Evolutionary conservation across 1,139 yeast genomes (phyloP).

Genomic region (Nadsonia commutata): DNA sequence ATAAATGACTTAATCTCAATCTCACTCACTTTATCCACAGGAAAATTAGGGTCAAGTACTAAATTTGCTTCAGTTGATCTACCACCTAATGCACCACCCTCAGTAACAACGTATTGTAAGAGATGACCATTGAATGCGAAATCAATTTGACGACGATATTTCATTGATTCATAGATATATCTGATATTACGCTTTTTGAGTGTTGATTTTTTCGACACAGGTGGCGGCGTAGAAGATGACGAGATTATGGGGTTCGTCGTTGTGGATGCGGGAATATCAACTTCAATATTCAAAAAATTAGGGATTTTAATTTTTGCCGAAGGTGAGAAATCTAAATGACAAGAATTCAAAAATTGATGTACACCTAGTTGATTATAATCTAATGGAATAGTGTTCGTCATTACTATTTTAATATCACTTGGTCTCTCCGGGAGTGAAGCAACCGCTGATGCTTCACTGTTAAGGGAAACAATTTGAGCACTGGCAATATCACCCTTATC

Average conservation of each 20-base stretch:
- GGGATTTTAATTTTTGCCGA: constrained; percentile 25
- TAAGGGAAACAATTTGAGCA: constrained; percentile 32
- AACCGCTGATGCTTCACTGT: constrained; percentile 30
- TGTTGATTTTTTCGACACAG: no score
- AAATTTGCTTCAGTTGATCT: constrained; percentile 33
- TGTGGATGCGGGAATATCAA: not conserved
- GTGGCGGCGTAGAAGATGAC: no score
- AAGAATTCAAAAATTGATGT: constrained; percentile 26
- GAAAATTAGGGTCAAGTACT: constrained; percentile 23
- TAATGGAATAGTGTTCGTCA: constrained; percentile 24
- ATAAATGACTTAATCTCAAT: not conserved
- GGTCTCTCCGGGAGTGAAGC: constrained; percentile 29
- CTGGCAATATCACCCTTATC: constrained; percentile 30
- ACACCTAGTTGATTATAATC: constrained; percentile 22
- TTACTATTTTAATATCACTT: constrained; percentile 34
- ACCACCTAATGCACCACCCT: constrained; percentile 46
- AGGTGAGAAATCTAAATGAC: constrained; percentile 31
- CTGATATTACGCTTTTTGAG: constrained; percentile 14
- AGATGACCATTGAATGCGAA: constrained; percentile 25
- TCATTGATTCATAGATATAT: constrained; percentile 32
- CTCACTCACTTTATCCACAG: not conserved
- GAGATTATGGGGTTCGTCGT: not conserved
- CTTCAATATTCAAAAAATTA: constrained; percentile 25
- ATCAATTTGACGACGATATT: constrained; percentile 33
- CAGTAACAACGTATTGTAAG: constrained; percentile 34